Evolutionary conservation across 2,329 filamentous ascomycete genomes (phyloP).

Genomic region (Elsinoe fawcettii): DNA sequence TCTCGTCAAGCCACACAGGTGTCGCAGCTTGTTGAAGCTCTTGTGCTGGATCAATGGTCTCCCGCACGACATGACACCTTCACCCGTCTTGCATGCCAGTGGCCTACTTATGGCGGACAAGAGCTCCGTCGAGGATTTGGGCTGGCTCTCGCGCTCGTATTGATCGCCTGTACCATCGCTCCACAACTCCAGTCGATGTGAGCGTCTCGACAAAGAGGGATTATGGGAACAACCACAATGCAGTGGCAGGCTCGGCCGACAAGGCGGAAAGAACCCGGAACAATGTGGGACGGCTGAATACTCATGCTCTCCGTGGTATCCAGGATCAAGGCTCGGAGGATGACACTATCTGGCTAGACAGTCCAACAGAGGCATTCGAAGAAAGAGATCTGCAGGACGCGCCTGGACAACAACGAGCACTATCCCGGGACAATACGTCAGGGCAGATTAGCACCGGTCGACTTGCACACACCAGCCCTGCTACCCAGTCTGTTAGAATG

Average conservation of each 20-base stretch:
- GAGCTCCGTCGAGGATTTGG: slow-evolving; percentile 3
- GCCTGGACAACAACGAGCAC: no score
- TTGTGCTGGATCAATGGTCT: neutral
- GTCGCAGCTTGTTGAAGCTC: neutral
- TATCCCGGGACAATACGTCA: no score
- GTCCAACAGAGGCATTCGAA: neutral
- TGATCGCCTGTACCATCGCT: no score
- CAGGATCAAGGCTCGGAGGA: neutral
- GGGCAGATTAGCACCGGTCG: no score
- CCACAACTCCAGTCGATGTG: neutral
- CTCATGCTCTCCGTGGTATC: no score
- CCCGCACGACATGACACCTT: neutral
- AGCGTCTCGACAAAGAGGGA: neutral
- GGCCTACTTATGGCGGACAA: slow-evolving; percentile 8
- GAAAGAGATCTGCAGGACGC: neutral
- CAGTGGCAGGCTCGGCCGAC: neutral
- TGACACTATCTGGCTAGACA: neutral
- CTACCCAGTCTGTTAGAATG: no score
- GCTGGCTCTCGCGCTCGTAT: neutral
- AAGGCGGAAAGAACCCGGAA: neutral
- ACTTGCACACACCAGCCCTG: no score
- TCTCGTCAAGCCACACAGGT: no score
- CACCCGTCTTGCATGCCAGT: neutral
- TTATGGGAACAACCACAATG: neutral
- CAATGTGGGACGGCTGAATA: neutral